Base-by-base conservation (phyloP, 345 rosid genomes). In the Geranium rotundifolium region DNA sequence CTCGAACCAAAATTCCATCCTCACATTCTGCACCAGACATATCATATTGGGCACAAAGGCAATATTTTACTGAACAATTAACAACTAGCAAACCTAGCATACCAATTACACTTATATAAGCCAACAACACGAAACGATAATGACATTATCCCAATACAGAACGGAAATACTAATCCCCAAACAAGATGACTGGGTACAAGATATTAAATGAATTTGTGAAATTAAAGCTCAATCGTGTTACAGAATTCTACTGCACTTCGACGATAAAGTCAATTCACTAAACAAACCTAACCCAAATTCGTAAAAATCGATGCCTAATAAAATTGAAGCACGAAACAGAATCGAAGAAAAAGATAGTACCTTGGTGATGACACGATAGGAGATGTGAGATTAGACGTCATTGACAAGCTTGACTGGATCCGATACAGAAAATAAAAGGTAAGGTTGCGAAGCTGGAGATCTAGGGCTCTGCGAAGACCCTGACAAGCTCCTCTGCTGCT, bases 321-420 rank as follows among this genome's bases (percentile, higher is more conserved):
- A n/a, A n/a, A n/a, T n/a, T n/a, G n/a, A n/a, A n/a, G n/a, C n/a
- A n/a, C n/a, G n/a, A n/a, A n/a, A n/a, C n/a, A 6, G 34, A 67
- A 63, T 18, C 19, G 49, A 7, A 59, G 17, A 62, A 14, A 2
- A 12, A 54, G 7, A 57, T 10, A 50, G 29, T 13, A 90, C 99
- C 99, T 90, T 95, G 71, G 95, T 88, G 84, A 86, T 78, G 63
- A 93, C 92, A 67, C 97, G 81, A 75, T 90, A 93, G 19, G 99
- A 90, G 79, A 93, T 85, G 68, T 90, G 88, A 67, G 96, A 74
- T 81, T 93, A 95, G 15, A 93, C 99, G 82, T 92, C 99, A 73
- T 84, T 90, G 68, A 95, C 99, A 70, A 93, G 85, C 82, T 93
- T 93, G 46, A 90, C 97, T 41, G 99, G 99, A 82, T 90, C 99